These are phyloP conservation scores for Alternaria consortialis DNA, from an alignment of 2,329 filamentous ascomycete genomes.

Conservation along the genomic window DNA sequence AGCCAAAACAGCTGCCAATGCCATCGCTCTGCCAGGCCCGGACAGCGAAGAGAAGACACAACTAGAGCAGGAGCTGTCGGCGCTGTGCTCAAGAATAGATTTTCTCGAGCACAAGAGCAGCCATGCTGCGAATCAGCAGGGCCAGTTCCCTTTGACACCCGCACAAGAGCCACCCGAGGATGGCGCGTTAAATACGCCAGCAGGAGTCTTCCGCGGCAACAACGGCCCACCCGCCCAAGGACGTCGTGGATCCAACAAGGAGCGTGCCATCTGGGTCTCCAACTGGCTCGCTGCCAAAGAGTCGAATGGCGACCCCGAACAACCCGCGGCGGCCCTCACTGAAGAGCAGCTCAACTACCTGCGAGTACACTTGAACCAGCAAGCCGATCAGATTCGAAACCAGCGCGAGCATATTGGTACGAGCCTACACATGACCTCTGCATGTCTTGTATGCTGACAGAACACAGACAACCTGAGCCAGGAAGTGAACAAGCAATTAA, in stretches of 20 bases:
- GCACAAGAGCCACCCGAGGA: slow-evolving; percentile 69
- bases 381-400: slow-evolving; percentile 88
- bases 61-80: slow-evolving; percentile 83
- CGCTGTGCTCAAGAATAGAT: slow-evolving; percentile 79
- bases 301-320: slow-evolving; percentile 56
- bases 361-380: slow-evolving; percentile 89
- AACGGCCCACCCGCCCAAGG: slow-evolving; percentile 38
- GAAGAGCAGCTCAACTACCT: slow-evolving; percentile 86
- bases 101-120: slow-evolving; percentile 84
- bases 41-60: slow-evolving; percentile 77
- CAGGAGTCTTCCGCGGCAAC: slow-evolving; percentile 45
- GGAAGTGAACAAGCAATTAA: slow-evolving; percentile 85
- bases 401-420: slow-evolving; percentile 80
- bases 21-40: slow-evolving; percentile 78
- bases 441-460: slow-evolving; percentile 4
- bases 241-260: slow-evolving; percentile 47
- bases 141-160: slow-evolving; percentile 77
- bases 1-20: slow-evolving; percentile 53
- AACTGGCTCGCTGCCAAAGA: slow-evolving; percentile 65
- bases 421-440: neutral
- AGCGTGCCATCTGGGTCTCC: slow-evolving; percentile 56
- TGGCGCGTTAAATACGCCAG: slow-evolving; percentile 62
- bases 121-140: slow-evolving; percentile 64
- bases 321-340: slow-evolving; percentile 67
- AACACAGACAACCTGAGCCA: slow-evolving; percentile 75